Evolutionary conservation across 768 basidiomycete species (phyloP).

Genomic region (Roridomyces roridus): DNA sequence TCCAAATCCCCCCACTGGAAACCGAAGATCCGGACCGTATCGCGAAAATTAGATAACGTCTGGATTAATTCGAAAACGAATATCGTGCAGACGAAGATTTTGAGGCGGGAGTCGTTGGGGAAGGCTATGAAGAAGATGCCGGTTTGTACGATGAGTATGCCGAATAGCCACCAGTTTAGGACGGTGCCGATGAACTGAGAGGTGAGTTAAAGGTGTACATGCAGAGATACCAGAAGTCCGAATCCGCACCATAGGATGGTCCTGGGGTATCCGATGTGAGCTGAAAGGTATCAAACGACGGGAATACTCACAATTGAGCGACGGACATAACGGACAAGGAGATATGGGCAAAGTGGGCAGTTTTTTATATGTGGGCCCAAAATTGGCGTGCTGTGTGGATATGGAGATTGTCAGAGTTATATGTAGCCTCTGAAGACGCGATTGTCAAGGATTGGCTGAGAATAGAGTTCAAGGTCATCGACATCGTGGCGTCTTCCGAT

Average conservation of each 20-base stretch:
- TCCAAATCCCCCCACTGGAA: slow-evolving; percentile 11
- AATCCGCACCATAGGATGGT: slow-evolving; percentile 1
- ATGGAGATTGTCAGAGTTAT: too few relatives aligned
- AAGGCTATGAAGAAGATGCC: slow-evolving; percentile 17
- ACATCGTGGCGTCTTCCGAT: too few relatives aligned
- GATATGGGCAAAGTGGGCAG: too few relatives aligned
- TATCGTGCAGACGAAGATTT: slow-evolving; percentile 9
- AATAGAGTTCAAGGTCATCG: too few relatives aligned
- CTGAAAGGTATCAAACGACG: too few relatives aligned
- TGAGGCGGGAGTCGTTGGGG: background rate
- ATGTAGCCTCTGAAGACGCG: too few relatives aligned
- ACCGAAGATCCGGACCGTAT: slow-evolving; percentile 8
- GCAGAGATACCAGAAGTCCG: background rate
- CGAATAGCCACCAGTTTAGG: slow-evolving; percentile 18
- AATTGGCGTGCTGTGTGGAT: too few relatives aligned
- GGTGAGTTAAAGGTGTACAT: background rate
- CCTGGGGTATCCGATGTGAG: too few relatives aligned
- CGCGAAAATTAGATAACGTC: background rate
- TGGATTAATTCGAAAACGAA: slow-evolving; percentile 13
- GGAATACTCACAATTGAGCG: too few relatives aligned
- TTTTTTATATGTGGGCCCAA: too few relatives aligned
- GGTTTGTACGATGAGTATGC: slow-evolving; percentile 14
- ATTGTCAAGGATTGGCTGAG: too few relatives aligned
- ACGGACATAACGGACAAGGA: too few relatives aligned
- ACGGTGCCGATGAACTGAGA: slow-evolving; percentile 16